Conservation (phyloP, 2,329 filamentous ascomycete species). For the Diaporthe sp. region DNA sequence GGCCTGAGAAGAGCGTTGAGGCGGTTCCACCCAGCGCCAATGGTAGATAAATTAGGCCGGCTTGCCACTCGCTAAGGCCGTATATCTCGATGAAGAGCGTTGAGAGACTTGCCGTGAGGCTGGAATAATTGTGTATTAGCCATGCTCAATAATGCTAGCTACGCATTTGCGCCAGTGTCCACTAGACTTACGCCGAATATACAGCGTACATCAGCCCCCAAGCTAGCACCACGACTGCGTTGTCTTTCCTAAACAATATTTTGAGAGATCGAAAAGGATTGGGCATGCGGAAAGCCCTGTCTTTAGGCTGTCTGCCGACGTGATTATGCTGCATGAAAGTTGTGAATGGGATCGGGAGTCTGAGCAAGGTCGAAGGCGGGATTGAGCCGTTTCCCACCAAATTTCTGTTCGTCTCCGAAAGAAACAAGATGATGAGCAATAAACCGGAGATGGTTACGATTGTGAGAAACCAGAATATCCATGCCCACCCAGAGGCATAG, state of each 20-base stretch:
- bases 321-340: not conserved
- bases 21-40: not conserved
- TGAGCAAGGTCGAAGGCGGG: not conserved
- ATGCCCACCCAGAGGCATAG: constrained; percentile 53
- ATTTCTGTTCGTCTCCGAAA: constrained; percentile 52
- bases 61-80: constrained; percentile 5
- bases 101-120: not conserved
- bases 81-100: constrained; percentile 5
- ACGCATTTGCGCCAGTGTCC: not conserved
- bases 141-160: not conserved
- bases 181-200: not conserved
- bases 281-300: not conserved
- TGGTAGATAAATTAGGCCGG: not conserved
- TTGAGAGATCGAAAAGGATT: not conserved
- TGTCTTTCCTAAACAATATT: not conserved
- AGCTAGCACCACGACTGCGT: not conserved
- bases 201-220: constrained; percentile 9
- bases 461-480: constrained; percentile 56
- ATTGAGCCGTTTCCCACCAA: constrained; percentile 50
- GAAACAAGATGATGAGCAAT: constrained; percentile 42
- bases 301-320: too few relatives aligned
- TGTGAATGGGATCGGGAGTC: not conserved
- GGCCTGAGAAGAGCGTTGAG: constrained; percentile 5
- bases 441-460: constrained; percentile 49
- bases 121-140: not conserved